Base-by-base conservation (phyloP, 2,329 filamentous ascomycete genomes). In the Aspergillus piperis region DNA sequence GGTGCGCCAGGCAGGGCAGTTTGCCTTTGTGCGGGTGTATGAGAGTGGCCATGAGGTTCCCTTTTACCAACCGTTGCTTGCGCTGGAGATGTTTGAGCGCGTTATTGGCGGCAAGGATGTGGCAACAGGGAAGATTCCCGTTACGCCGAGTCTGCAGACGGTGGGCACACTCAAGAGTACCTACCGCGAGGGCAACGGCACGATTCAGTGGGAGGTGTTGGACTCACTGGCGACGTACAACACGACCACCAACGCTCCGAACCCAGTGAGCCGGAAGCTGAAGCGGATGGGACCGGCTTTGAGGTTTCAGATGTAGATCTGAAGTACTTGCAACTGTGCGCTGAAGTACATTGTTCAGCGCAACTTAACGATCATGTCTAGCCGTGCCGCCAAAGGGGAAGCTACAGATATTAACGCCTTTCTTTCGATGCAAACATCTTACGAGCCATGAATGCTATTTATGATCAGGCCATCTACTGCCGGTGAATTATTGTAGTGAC, bases 41-140 rank as follows among this genome's bases (percentile, higher is more conserved):
- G 57, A 59, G 17, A 59, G 57, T 54, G 57, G 57, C 3, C 57
- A 59, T 15, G 57, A 59, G 8, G 57, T 59, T 11, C 57, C 57
- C 6, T 59, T 59, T n/a, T 59, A 59, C 7, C 57, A 59, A 32
- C 57, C 57, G 4, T 7, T 59, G 50, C 41, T 59, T 7, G 49
- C 57, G 4, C 23, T 59, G 38, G 57, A 54, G 41, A 23, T 59
- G 19, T 54, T 59, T 25, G 50, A 54, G 51, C 50, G 57, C 6
- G 57, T 55, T 2, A 55, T 55, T 21, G n/a, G 13, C 8, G 53
- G 53, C 25, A 55, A 55, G 39, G 53, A 55, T 36, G 39, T 55
- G 13, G 53, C 53, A 11, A 55, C 53, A 17, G 53, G 53, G 6
- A 47, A 41, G n/a, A n/a, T 36, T 10, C 38, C 27, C 7, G 39